Percentiles rank a stretch among this genome's conserved stretches.
phyloP scores from a whole-genome alignment of 139 green algal species.

The Diplosphaera chodatii region DNA sequence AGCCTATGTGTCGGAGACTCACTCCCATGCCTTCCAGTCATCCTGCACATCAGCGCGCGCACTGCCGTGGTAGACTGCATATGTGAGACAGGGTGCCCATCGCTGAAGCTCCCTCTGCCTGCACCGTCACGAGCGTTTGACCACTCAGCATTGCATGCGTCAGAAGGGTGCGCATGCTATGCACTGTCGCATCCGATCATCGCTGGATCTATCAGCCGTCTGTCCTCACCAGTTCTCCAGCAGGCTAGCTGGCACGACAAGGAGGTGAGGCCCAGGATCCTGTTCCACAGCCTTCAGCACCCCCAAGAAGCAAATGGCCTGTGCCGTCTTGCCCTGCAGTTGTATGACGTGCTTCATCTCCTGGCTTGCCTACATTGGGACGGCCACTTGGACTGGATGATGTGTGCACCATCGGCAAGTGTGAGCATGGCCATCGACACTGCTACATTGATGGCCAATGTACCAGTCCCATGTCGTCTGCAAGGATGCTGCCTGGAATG shows the following conservation, averaged over 20 bases:
- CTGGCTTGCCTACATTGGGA: no score
- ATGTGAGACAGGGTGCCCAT: constrained; percentile 62
- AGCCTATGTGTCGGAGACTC: not conserved
- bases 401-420: no score
- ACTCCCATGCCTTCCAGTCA: constrained; percentile 21
- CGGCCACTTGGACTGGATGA: no score
- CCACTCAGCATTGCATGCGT: no score
- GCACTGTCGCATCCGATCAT: no score
- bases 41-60: constrained; percentile 43
- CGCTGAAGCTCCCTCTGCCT: constrained; percentile 62
- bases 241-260: constrained; percentile 67
- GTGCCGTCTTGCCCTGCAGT: constrained; percentile 86
- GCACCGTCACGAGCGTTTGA: no score
- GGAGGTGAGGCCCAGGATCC: constrained; percentile 50
- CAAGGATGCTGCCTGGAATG: constrained; percentile 67
- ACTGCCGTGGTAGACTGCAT: constrained; percentile 77
- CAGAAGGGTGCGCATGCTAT: no score
- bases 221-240: constrained; percentile 80
- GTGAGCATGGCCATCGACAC: no score
- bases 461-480: constrained; percentile 62
- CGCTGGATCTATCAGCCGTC: not conserved
- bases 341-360: not conserved
- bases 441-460: no score
- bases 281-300: constrained; percentile 17
- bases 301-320: constrained; percentile 81